These are phyloP conservation scores for Hyparrhenia diplandra DNA, from an alignment of 176 grass and related monocot genomes.

Conservation along the genomic window DNA sequence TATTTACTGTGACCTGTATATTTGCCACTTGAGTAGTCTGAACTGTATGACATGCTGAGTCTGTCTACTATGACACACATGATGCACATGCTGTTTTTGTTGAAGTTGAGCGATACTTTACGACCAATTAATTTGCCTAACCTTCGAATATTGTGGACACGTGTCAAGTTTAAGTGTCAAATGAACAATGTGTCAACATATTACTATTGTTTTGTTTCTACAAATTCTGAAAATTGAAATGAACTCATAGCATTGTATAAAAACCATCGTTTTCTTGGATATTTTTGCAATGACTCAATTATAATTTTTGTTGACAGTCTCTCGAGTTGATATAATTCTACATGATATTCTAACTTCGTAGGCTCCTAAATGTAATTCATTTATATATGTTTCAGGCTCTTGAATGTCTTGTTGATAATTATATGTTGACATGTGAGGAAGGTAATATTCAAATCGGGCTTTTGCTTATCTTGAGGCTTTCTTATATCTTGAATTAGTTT, in stretches of 20 bases:
- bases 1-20: not conserved
- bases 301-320: not conserved
- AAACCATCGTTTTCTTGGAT: not conserved
- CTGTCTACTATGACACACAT: not conserved
- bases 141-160: constrained; percentile 2
- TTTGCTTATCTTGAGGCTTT: constrained; percentile 1
- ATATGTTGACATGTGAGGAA: constrained; percentile 96
- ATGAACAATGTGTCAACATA: constrained; percentile 1
- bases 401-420: constrained; percentile 95
- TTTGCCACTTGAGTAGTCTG: constrained; percentile 2
- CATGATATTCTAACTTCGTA: constrained; percentile 2
- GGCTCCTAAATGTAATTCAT: constrained; percentile 12
- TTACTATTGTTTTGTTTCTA: too few relatives aligned
- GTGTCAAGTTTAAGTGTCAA: not conserved
- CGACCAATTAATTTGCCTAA: not conserved
- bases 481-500: not conserved
- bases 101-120: not conserved
- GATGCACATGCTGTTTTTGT: not conserved
- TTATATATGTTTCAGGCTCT: constrained; percentile 59
- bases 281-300: not conserved
- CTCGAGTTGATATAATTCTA: not conserved
- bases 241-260: not conserved
- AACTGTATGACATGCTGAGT: not conserved
- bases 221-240: not conserved
- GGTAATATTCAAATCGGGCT: constrained; percentile 38